These are phyloP conservation scores for Puccinia brachypodii DNA, from an alignment of 1,284 basidiomycete species.

Conservation along the genomic window DNA sequence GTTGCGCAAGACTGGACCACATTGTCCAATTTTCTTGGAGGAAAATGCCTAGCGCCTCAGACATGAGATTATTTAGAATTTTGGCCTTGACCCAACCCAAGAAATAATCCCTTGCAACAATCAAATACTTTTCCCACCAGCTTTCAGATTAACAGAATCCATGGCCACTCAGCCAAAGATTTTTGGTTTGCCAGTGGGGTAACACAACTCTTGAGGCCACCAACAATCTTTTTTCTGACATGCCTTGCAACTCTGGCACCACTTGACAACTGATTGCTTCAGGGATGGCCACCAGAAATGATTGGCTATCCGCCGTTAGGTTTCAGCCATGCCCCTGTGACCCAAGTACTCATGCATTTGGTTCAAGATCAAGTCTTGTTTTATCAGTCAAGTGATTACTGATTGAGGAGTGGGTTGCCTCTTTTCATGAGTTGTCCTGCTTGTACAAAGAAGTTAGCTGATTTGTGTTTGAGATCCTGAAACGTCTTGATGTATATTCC, in stretches of 20 bases:
- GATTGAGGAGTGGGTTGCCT: neutral
- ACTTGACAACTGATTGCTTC: neutral
- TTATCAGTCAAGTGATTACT: neutral
- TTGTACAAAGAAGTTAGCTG: neutral
- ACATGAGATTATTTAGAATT: neutral
- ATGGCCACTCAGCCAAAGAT: neutral
- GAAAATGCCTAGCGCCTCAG: conserved; percentile 5
- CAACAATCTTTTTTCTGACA: neutral
- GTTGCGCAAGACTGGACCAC: neutral
- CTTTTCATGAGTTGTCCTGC: neutral
- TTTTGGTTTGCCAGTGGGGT: neutral
- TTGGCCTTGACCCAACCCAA: conserved; percentile 37
- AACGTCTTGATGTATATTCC: neutral
- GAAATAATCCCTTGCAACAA: conserved; percentile 45
- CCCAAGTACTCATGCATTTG: neutral
- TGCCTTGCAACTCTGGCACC: neutral
- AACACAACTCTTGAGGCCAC: neutral
- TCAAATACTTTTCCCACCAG: conserved; percentile 22
- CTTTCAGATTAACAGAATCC: conserved; percentile 31
- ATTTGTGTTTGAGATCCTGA: neutral
- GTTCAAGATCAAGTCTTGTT: neutral
- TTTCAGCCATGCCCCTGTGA: neutral
- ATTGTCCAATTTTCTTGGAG: conserved; percentile 1
- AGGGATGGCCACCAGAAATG: neutral
- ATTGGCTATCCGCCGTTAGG: neutral